phyloP scores from a whole-genome alignment of 306 rosid species.

The Casuarina equisetifolia region DNA sequence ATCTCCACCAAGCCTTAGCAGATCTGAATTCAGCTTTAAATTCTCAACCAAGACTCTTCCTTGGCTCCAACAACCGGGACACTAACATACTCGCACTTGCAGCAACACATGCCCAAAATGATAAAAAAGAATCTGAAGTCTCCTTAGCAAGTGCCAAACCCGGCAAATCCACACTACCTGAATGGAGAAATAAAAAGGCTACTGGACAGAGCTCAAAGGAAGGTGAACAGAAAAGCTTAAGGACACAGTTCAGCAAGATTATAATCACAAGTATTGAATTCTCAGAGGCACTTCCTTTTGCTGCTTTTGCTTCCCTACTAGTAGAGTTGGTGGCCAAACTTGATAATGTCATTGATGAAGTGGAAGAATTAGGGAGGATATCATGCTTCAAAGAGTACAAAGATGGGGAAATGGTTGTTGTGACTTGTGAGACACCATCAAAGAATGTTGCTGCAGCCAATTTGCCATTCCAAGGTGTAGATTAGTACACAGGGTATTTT shows the following conservation, averaged over 20 bases:
- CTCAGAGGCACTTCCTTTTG: no score
- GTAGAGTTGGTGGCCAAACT: slow-evolving; percentile 93
- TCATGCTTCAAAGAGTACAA: slow-evolving; percentile 73
- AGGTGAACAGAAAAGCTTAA: slow-evolving; percentile 52
- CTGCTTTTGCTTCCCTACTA: slow-evolving; percentile 22
- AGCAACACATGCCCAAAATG: slow-evolving; percentile 56
- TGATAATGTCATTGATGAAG: slow-evolving; percentile 75
- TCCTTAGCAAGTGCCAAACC: slow-evolving; percentile 78
- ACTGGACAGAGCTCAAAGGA: slow-evolving; percentile 47
- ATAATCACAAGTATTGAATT: slow-evolving; percentile 39
- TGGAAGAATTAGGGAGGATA: slow-evolving; percentile 78
- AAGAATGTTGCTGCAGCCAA: slow-evolving; percentile 43
- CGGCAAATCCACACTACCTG: slow-evolving; percentile 65
- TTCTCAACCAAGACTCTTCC: slow-evolving; percentile 92
- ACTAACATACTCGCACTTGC: slow-evolving; percentile 67
- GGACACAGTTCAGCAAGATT: slow-evolving; percentile 80
- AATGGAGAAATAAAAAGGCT: slow-evolving; percentile 63
- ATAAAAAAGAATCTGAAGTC: slow-evolving; percentile 36
- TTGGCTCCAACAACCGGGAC: slow-evolving; percentile 68
- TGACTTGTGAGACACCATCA: slow-evolving; percentile 53
- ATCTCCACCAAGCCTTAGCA: slow-evolving; percentile 84
- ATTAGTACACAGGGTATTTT: background rate
- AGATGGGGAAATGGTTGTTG: slow-evolving; percentile 55
- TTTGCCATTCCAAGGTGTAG: slow-evolving; percentile 57
- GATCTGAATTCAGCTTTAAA: slow-evolving; percentile 85